Percentiles rank a stretch among this genome's conserved stretches.
Conservation (phyloP, 805 yeast genomes). For the Hanseniaspora hatyaiensis region DNA sequence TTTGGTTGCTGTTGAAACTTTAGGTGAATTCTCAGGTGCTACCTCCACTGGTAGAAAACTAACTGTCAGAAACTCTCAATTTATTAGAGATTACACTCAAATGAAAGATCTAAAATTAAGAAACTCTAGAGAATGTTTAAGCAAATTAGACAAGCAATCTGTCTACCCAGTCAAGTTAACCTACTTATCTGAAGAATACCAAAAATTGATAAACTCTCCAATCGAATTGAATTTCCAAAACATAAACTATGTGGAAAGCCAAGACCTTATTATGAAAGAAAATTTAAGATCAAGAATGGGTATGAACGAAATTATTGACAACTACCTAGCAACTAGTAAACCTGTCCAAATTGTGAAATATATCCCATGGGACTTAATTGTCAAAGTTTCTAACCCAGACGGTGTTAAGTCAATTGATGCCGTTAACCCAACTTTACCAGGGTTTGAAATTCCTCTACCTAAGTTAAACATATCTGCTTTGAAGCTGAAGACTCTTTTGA, state of each 20-base stretch:
- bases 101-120: slow-evolving; percentile 63
- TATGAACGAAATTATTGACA: slow-evolving; percentile 63
- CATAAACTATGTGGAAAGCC: slow-evolving; percentile 29
- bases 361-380: slow-evolving; percentile 55
- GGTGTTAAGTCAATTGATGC: slow-evolving; percentile 60
- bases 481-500: slow-evolving; percentile 52
- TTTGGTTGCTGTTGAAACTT: slow-evolving; percentile 51
- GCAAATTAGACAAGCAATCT: slow-evolving; percentile 62
- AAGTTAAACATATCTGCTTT: slow-evolving; percentile 59
- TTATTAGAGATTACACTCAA: slow-evolving; percentile 77
- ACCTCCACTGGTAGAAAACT: slow-evolving; percentile 43
- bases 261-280: slow-evolving; percentile 33
- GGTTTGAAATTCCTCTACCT: slow-evolving; percentile 66
- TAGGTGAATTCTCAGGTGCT: slow-evolving; percentile 54
- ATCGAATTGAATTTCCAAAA: slow-evolving; percentile 17
- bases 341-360: slow-evolving; percentile 65
- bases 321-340: slow-evolving; percentile 62
- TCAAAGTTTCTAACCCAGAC: slow-evolving; percentile 52
- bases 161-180: slow-evolving; percentile 87
- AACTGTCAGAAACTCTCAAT: slow-evolving; percentile 57
- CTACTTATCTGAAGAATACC: slow-evolving; percentile 42
- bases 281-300: slow-evolving; percentile 64
- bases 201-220: slow-evolving; percentile 23
- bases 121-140: slow-evolving; percentile 58
- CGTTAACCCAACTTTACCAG: slow-evolving; percentile 53